Conservation (phyloP, 345 rosid species). For the Citrus reticulata region DNA sequence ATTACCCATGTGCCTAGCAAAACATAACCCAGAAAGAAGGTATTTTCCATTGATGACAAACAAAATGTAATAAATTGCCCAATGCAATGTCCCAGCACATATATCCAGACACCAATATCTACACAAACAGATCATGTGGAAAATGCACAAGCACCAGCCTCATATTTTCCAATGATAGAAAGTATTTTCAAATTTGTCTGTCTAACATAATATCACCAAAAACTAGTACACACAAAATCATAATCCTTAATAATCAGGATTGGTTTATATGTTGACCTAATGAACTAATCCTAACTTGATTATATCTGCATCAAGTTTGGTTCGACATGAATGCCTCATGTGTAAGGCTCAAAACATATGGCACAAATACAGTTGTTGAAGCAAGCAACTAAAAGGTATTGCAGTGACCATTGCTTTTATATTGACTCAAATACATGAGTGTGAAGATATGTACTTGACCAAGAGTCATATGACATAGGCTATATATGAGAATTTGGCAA, state of each 20-base stretch:
- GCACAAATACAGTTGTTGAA: neutral
- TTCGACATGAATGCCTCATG: neutral
- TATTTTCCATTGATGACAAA: neutral
- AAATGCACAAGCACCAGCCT: neutral
- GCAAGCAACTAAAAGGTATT: neutral
- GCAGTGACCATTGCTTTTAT: neutral
- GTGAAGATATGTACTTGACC: neutral
- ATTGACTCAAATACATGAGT: neutral
- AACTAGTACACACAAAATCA: neutral
- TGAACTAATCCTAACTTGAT: neutral
- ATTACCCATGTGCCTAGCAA: neutral
- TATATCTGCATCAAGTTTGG: neutral
- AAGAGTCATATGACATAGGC: neutral
- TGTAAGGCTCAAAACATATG: neutral
- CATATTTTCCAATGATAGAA: neutral
- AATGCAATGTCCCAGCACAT: neutral
- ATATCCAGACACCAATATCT: neutral
- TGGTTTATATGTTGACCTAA: neutral
- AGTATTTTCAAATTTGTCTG: neutral
- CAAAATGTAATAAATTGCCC: neutral
- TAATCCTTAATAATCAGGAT: neutral
- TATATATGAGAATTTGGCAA: neutral
- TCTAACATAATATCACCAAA: neutral
- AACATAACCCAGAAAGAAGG: neutral
- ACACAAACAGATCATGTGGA: neutral